phyloP scores from a whole-genome alignment of 2,329 filamentous ascomycete species.

The Ophiostoma angusticollis region DNA sequence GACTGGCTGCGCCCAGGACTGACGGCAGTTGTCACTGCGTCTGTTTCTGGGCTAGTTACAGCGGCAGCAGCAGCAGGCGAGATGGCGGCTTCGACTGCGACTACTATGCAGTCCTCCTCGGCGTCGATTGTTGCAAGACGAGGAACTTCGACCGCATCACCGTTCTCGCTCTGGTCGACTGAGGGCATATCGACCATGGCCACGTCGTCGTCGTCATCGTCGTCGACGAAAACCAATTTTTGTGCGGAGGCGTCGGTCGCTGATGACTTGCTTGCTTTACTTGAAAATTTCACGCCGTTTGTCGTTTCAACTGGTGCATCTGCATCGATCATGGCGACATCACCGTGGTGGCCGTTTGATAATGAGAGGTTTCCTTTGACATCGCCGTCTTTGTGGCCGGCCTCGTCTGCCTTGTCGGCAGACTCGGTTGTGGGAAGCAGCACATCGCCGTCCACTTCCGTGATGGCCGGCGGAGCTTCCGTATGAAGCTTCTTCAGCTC shows the following conservation, averaged over 20 bases:
- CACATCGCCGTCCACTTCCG: constrained; percentile 17
- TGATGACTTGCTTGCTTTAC: neutral
- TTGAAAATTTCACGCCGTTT: neutral
- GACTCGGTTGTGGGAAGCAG: constrained; percentile 17
- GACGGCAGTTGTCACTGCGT: constrained; percentile 28
- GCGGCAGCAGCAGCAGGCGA: constrained; percentile 4
- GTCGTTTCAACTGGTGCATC: neutral
- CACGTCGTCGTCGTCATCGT: constrained; percentile 12
- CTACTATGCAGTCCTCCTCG: too few species aligned
- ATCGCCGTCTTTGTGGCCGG: constrained; percentile 24
- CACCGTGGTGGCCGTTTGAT: too few species aligned
- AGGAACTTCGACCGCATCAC: neutral
- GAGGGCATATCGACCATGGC: constrained; percentile 17
- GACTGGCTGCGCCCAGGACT: constrained; percentile 35
- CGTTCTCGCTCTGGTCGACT: neutral
- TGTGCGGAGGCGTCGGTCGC: neutral
- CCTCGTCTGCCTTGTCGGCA: constrained; percentile 23
- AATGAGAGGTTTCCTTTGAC: too few species aligned
- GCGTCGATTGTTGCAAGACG: neutral
- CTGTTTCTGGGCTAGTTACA: constrained; percentile 27
- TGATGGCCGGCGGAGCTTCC: constrained; percentile 20
- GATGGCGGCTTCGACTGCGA: neutral
- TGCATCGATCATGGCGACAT: too few species aligned
- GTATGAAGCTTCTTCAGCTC: constrained; percentile 41
- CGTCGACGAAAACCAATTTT: constrained; percentile 23